Conservation (phyloP, 331 rosid species). For the Quercus lobata region DNA sequence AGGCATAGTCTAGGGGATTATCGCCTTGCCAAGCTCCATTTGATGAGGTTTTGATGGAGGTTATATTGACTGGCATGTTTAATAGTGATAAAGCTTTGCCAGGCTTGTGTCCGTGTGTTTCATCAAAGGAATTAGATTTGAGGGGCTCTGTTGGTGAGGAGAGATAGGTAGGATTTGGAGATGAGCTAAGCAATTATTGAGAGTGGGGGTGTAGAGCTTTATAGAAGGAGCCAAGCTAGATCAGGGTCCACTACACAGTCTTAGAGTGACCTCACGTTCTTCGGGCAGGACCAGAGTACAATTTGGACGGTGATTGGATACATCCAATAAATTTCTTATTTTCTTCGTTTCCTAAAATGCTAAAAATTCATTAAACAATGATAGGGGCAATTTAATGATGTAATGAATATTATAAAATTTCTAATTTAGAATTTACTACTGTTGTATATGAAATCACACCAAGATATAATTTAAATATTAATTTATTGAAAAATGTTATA, state of each 20-base stretch:
- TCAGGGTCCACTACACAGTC: background rate
- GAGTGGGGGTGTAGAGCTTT: background rate
- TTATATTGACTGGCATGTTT: constrained; percentile 47
- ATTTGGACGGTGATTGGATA: too few relatives aligned
- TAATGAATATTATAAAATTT: too few relatives aligned
- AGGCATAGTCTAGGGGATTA: constrained; percentile 68
- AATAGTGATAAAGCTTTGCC: background rate
- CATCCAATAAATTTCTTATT: too few relatives aligned
- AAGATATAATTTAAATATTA: too few relatives aligned
- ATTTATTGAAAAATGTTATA: too few relatives aligned
- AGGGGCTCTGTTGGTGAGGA: background rate
- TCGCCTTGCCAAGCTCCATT: constrained; percentile 87
- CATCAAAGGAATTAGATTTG: background rate
- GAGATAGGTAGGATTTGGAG: background rate
- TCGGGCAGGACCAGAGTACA: too few relatives aligned
- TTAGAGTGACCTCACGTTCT: background rate
- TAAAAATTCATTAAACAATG: too few relatives aligned
- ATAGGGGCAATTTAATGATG: too few relatives aligned
- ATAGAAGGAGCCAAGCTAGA: background rate
- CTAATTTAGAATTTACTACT: accelerated
- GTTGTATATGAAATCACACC: too few relatives aligned
- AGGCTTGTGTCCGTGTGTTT: background rate
- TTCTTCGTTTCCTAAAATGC: too few relatives aligned
- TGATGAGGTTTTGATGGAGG: constrained; percentile 61
- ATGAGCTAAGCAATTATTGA: background rate